Evolutionary conservation across 2,329 filamentous ascomycete genomes (phyloP).

Genomic region (Gremmenia infestans): DNA sequence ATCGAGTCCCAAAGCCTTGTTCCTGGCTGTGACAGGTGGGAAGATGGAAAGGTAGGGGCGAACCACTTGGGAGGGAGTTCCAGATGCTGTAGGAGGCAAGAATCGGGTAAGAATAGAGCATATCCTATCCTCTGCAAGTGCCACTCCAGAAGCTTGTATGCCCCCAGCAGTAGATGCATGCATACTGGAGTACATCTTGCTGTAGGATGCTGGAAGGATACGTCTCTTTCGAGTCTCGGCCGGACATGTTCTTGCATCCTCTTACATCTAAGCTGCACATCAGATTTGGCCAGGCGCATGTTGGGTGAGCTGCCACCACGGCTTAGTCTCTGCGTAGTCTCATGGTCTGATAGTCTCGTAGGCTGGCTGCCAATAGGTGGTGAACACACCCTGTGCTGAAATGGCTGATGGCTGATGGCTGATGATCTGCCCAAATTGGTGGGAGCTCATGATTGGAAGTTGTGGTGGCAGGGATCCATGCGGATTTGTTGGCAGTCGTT

Average conservation of each 20-base stretch:
- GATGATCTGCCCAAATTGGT: not conserved
- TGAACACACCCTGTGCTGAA: not conserved
- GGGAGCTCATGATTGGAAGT: not conserved
- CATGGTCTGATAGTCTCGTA: too few relatives aligned
- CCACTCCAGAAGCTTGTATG: conserved; percentile 3
- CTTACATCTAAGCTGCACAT: not conserved
- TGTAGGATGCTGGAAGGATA: conserved; percentile 4
- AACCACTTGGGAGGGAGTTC: not conserved
- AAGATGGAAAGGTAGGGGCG: not conserved
- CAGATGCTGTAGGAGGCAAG: not conserved
- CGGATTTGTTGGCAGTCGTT: conserved; percentile 9
- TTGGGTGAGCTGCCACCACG: not conserved
- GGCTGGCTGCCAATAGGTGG: too few relatives aligned
- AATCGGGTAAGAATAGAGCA: not conserved
- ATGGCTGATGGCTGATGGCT: not conserved
- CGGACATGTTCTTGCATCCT: not conserved
- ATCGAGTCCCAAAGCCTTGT: not conserved
- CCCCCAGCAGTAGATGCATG: conserved; percentile 1
- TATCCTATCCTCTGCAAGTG: not conserved
- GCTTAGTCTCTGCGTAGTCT: not conserved
- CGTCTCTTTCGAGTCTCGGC: not conserved
- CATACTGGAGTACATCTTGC: not conserved
- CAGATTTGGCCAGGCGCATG: not conserved
- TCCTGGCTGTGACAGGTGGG: not conserved
- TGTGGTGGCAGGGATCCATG: conserved; percentile 4